Evolutionary conservation across 2,329 filamentous ascomycete species (phyloP).

Genomic region (Clarireedia homoeocarpa): DNA sequence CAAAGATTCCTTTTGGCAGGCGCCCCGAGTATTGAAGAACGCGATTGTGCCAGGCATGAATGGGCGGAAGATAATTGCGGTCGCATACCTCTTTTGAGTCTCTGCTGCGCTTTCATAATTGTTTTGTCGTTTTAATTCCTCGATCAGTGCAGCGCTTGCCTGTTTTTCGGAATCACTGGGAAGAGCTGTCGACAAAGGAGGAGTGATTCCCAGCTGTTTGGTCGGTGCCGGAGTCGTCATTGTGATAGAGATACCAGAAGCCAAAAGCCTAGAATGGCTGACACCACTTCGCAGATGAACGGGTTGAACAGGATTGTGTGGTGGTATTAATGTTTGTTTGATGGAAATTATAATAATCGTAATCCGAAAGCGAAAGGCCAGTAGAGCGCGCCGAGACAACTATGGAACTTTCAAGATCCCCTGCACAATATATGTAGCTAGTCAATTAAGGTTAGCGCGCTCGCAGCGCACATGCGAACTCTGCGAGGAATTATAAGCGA

Average conservation of each 20-base stretch:
- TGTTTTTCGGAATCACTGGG: slow-evolving; percentile 72
- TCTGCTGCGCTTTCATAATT: slow-evolving; percentile 83
- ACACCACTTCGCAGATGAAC: background rate
- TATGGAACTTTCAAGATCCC: too few relatives aligned
- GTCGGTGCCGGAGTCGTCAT: slow-evolving; percentile 23
- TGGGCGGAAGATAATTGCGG: background rate
- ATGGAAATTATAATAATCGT: background rate
- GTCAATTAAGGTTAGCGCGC: too few relatives aligned
- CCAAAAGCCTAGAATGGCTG: background rate
- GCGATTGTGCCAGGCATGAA: background rate
- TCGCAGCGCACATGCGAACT: too few relatives aligned
- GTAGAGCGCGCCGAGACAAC: too few relatives aligned
- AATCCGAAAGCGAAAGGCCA: too few relatives aligned
- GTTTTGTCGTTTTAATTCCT: slow-evolving; percentile 80
- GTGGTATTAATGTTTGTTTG: slow-evolving; percentile 2
- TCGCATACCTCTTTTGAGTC: slow-evolving; percentile 66
- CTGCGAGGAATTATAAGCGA: too few relatives aligned
- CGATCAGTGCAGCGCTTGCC: slow-evolving; percentile 69
- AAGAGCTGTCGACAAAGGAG: slow-evolving; percentile 68
- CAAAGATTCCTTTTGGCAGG: too few relatives aligned
- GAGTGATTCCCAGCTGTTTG: slow-evolving; percentile 58
- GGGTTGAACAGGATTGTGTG: too few relatives aligned
- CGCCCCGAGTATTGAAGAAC: background rate
- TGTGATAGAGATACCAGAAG: slow-evolving; percentile 6
- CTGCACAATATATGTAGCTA: too few relatives aligned